Percentiles rank a stretch among this genome's conserved stretches.
Conservation (phyloP, 179 eudicot species). For the Patellifolia procumbens region DNA sequence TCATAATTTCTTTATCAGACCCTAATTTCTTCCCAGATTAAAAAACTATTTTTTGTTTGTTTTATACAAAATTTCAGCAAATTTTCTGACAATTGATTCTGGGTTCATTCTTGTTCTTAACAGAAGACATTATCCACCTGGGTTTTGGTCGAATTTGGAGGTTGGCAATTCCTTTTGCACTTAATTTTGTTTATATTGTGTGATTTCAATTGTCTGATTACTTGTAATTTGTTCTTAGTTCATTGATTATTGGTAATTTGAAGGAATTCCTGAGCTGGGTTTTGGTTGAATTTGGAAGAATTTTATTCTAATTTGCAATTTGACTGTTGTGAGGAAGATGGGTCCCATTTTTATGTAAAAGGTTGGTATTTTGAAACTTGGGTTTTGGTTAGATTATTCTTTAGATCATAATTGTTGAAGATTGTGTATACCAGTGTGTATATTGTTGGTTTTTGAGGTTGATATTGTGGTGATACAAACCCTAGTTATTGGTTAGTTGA, state of each 20-base stretch:
- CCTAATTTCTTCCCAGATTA: neutral
- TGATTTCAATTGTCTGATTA: neutral
- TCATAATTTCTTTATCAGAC: neutral
- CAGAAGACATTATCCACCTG: neutral
- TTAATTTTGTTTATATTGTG: neutral
- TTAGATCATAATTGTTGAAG: conserved; percentile 4
- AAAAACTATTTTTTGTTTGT: neutral
- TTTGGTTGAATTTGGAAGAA: neutral
- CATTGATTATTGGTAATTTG: conserved; percentile 8
- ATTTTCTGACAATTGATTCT: neutral
- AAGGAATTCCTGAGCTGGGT: neutral
- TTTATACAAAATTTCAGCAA: conserved; percentile 7
- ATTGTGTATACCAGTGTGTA: neutral
- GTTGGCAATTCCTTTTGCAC: conserved; percentile 21
- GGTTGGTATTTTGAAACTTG: conserved; percentile 2
- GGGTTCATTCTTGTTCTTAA: conserved; percentile 7
- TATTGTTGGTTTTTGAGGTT: conserved; percentile 6
- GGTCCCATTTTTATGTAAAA: neutral
- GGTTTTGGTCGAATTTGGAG: conserved; percentile 10
- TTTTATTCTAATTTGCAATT: neutral
- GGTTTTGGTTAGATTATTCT: neutral
- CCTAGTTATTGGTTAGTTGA: conserved; percentile 10
- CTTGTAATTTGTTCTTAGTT: conserved; percentile 7
- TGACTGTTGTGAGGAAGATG: neutral
- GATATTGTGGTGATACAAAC: conserved; percentile 9